Evolutionary conservation across 2,329 filamentous ascomycete genomes (phyloP), one percentile per base, ranked within the genome.

Genomic region (Penicillium freii): DNA sequence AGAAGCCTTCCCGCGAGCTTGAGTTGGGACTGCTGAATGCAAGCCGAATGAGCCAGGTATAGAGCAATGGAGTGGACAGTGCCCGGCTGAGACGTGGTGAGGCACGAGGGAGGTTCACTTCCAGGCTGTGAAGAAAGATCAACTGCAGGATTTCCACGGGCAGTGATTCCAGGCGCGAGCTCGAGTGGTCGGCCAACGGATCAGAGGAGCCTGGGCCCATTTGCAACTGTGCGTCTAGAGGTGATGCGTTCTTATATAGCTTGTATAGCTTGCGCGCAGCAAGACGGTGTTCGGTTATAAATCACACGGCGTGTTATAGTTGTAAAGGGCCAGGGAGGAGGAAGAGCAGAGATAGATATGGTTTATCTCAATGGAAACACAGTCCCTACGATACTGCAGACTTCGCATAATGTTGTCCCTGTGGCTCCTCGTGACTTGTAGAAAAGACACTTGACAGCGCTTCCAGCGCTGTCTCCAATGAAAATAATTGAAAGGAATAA

Each of bases 61-160:
- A 80, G 13, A 81, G 68, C 11, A 71, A 58, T 5, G 70, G 69
- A 13, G 71, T 70, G 15, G 77, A 78, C 5, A 81, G 70, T 13
- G 69, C 69, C 21, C 65, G 54, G 23, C 75, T 73, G 36, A 84
- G 68, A 33, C 70, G 59, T 5, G 67, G 67, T 0, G 81, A 83
- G 7, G 76, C 72, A 42, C 72, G 71, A 0, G 78, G 74, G 11
- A 81, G 70, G 48, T 79, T 78, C 60, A 81, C 63, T 62, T 82
- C 80, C n/a, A 79, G 69, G 23, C 75, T 74, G 31, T 74, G 64
- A n/a, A 80, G 72, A 64, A 83, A 83, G 51, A 84, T 82, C 44
- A 73, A 72, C 59, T 84, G 77, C 6, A 83, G 64, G 25, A 83
- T 70, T 65, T 83, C 81, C 15, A 73, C 63, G 0, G 81, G 81